Evolutionary conservation across 2,329 filamentous ascomycete genomes (phyloP).

Genomic region (Bipolaris bicolor): DNA sequence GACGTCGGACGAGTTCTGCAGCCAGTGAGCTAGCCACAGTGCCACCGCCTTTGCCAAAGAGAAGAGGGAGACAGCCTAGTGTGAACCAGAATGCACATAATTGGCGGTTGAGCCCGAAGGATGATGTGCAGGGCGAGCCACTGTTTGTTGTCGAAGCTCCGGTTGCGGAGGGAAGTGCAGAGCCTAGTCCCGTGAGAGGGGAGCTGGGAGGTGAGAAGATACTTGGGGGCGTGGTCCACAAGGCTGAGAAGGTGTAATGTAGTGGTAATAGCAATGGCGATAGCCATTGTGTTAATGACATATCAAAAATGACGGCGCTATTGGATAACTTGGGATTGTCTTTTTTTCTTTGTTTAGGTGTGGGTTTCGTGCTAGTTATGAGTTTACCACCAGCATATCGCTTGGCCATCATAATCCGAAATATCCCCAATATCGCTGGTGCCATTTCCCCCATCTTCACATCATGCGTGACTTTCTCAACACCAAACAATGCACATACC

Average conservation of each 20-base stretch:
- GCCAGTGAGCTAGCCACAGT: slow-evolving; percentile 14
- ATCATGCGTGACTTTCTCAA: not conserved
- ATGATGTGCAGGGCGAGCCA: slow-evolving; percentile 19
- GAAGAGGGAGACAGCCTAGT: slow-evolving; percentile 48
- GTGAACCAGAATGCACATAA: slow-evolving; percentile 19
- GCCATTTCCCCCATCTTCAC: not conserved
- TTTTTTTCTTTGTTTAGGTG: not conserved
- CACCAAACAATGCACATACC: not conserved
- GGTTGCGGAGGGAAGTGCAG: slow-evolving; percentile 8
- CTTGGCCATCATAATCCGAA: not conserved
- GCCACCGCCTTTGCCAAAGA: slow-evolving; percentile 58
- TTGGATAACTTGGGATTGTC: not conserved
- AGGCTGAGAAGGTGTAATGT: not conserved
- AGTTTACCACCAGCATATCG: not conserved
- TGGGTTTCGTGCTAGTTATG: not conserved
- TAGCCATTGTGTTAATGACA: not conserved
- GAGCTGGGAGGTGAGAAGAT: not conserved
- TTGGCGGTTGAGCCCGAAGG: slow-evolving; percentile 8
- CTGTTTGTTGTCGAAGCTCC: slow-evolving; percentile 44
- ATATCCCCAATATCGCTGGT: not conserved
- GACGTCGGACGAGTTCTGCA: slow-evolving; percentile 13
- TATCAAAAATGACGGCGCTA: not conserved
- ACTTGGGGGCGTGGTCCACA: not conserved
- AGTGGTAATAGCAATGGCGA: not conserved
- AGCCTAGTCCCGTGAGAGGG: slow-evolving; percentile 1